Evolutionary conservation across 179 eudicot species (phyloP).

Genomic region (Beta corolliflora): DNA sequence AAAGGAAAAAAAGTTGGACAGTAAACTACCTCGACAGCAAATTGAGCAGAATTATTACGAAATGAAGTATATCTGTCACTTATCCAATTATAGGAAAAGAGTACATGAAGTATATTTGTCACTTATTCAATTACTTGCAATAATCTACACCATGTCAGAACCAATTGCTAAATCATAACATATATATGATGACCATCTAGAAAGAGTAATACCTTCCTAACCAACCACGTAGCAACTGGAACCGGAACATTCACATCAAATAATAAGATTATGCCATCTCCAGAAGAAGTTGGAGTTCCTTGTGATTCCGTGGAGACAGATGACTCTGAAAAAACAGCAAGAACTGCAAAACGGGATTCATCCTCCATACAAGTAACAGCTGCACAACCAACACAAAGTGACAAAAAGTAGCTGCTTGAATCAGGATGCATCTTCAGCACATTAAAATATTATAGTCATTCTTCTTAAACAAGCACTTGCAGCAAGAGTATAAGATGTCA

Average conservation of each 20-base stretch:
- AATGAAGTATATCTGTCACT: background rate
- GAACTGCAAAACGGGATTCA: slow-evolving; percentile 70
- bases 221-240: slow-evolving; percentile 79
- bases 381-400: slow-evolving; percentile 43
- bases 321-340: slow-evolving; percentile 53
- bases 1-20: too few species aligned
- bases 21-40: too few species aligned
- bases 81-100: background rate
- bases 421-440: background rate
- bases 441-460: background rate
- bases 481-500: background rate
- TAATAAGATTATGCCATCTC: slow-evolving; percentile 62
- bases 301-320: slow-evolving; percentile 26
- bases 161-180: background rate
- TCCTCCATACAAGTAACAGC: slow-evolving; percentile 66
- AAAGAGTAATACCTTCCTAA: slow-evolving; percentile 56
- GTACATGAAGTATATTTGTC: background rate
- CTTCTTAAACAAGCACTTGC: background rate
- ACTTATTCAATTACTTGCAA: background rate
- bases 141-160: background rate
- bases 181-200: background rate
- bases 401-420: slow-evolving; percentile 1
- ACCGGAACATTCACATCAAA: slow-evolving; percentile 63
- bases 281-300: slow-evolving; percentile 28
- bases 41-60: background rate